These are phyloP conservation scores for Neurospora hispaniola DNA, from an alignment of 495 filamentous ascomycete genomes.

Conservation along the genomic window DNA sequence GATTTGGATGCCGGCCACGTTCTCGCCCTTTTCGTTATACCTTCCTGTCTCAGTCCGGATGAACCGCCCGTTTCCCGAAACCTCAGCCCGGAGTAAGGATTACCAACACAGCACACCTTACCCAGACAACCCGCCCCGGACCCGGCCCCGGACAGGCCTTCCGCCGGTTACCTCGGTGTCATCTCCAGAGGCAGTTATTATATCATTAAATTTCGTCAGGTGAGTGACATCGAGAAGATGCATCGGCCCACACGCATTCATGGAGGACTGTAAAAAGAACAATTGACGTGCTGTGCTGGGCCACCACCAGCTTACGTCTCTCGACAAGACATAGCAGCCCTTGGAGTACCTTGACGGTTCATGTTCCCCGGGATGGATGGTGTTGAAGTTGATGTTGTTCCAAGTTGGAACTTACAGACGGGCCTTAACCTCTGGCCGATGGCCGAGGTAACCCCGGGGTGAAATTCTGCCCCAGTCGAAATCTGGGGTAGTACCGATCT, in stretches of 20 bases:
- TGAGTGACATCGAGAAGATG: not conserved
- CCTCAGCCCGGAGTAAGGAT: not conserved
- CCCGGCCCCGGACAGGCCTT: not conserved
- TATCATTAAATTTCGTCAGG: not conserved
- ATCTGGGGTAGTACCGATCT: not conserved
- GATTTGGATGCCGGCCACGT: not conserved
- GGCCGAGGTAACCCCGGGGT: not conserved
- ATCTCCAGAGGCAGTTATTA: not conserved
- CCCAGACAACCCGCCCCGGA: not conserved
- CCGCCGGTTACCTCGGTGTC: not conserved
- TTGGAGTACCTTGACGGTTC: not conserved
- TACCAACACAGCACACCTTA: not conserved
- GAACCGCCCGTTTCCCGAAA: not conserved
- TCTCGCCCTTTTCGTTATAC: not conserved
- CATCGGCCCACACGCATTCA: not conserved
- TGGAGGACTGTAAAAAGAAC: not conserved
- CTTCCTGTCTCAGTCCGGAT: not conserved
- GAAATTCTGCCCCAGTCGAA: not conserved
- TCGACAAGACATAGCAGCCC: not conserved
- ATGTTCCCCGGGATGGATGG: not conserved
- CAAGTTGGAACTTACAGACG: not conserved
- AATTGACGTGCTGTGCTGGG: not conserved
- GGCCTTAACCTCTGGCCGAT: not conserved
- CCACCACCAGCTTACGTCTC: not conserved
- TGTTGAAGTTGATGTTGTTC: not conserved